Percentiles rank a stretch among this genome's conserved stretches.
phyloP scores from a whole-genome alignment of 2,329 filamentous ascomycete genomes.

The Alternaria dauci region DNA sequence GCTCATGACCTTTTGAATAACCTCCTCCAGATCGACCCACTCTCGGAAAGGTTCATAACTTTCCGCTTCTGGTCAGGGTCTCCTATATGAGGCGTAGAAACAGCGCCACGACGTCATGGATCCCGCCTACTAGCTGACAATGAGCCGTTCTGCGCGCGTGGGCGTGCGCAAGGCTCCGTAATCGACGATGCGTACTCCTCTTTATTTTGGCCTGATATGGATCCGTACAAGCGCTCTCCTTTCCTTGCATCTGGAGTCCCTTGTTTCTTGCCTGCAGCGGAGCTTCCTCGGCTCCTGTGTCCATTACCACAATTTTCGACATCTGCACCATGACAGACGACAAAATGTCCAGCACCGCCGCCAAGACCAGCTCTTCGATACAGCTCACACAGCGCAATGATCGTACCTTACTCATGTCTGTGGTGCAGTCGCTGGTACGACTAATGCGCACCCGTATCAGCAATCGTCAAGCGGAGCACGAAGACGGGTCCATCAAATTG shows the following conservation, averaged over 20 bases:
- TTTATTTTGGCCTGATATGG: constrained; percentile 7
- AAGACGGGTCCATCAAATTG: constrained; percentile 54
- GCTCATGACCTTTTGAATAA: not conserved
- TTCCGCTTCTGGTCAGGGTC: constrained; percentile 11
- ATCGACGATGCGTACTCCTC: constrained; percentile 12
- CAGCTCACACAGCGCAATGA: constrained; percentile 50
- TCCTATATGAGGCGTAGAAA: constrained; percentile 6
- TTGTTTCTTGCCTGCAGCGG: not conserved
- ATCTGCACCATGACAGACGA: constrained; percentile 2
- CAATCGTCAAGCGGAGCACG: constrained; percentile 39
- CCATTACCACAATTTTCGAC: not conserved
- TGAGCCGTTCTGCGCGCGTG: constrained; percentile 2
- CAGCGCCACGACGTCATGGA: constrained; percentile 16
- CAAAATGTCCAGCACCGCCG: not conserved
- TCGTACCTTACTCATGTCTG: constrained; percentile 50
- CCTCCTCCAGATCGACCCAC: constrained; percentile 10
- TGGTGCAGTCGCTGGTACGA: constrained; percentile 51
- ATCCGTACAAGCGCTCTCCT: constrained; percentile 5
- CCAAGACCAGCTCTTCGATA: constrained; percentile 31
- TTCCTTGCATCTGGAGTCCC: not conserved
- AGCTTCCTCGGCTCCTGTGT: not conserved
- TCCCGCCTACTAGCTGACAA: constrained; percentile 5
- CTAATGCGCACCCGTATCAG: constrained; percentile 50
- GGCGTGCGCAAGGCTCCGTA: not conserved
- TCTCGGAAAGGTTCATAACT: not conserved